A percentile compares a stretch with the other conserved stretches of the same genome.
These are phyloP conservation scores for Prinsepia uniflora DNA, from an alignment of 306 rosid genomes.

Conservation along the genomic window DNA sequence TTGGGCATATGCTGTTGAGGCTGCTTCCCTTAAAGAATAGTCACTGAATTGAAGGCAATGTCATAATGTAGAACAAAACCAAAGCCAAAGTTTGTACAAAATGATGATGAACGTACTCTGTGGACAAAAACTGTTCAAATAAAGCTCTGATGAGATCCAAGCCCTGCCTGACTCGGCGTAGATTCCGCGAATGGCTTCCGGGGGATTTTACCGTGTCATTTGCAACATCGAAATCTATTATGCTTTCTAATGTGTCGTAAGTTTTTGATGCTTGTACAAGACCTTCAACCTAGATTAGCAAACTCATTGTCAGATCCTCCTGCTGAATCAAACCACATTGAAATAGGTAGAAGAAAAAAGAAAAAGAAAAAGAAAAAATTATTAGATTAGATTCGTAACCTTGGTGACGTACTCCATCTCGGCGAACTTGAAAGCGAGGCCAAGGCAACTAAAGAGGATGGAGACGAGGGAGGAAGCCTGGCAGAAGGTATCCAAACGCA, in stretches of 20 bases:
- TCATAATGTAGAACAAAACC: neutral
- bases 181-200: conserved; percentile 81
- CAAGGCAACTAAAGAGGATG: conserved; percentile 73
- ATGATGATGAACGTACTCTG: conserved; percentile 43
- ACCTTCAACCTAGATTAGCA: conserved; percentile 51
- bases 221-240: conserved; percentile 62
- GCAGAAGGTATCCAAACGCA: conserved; percentile 57
- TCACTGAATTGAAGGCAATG: conserved; percentile 34
- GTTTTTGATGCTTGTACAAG: conserved; percentile 71
- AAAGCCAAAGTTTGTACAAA: neutral
- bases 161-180: conserved; percentile 94
- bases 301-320: conserved; percentile 23
- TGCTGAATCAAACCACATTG: neutral
- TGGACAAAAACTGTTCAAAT: conserved; percentile 56
- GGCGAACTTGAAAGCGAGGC: conserved; percentile 92
- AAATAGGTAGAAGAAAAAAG: neutral
- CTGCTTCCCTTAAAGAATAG: conserved; percentile 56
- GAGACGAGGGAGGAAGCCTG: conserved; percentile 60
- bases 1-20: conserved; percentile 74
- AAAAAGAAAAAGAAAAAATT: no score
- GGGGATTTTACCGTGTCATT: conserved; percentile 52
- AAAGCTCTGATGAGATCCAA: conserved; percentile 84
- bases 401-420: conserved; percentile 84
- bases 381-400: conserved; percentile 33
- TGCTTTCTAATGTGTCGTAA: conserved; percentile 36